These are phyloP conservation scores for Stephania yunnanensis DNA, from an alignment of 164 flowering plant species.

Conservation along the genomic window DNA sequence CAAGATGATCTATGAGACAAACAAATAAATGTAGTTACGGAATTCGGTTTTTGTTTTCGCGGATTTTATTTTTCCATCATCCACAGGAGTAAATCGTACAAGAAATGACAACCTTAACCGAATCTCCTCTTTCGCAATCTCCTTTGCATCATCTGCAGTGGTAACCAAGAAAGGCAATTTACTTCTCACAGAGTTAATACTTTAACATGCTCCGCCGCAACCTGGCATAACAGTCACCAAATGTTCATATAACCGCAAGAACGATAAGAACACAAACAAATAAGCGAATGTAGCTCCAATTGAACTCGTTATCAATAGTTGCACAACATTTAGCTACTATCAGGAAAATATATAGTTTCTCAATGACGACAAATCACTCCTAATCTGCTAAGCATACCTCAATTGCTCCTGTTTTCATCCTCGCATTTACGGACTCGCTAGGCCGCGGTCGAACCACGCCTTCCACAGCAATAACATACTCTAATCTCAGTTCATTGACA, in stretches of 20 bases:
- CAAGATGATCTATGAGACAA: not conserved
- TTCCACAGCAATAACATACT: slow-evolving; percentile 79
- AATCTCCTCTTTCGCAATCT: slow-evolving; percentile 68
- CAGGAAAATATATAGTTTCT: not conserved
- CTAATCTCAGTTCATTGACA: slow-evolving; percentile 70
- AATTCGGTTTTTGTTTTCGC: too few species aligned
- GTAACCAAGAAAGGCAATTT: slow-evolving; percentile 89
- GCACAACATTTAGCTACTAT: not conserved
- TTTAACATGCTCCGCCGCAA: slow-evolving; percentile 74
- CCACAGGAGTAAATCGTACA: not conserved
- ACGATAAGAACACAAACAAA: not conserved
- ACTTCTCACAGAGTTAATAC: slow-evolving; percentile 68
- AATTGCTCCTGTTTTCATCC: slow-evolving; percentile 78
- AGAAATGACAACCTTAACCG: slow-evolving; percentile 59
- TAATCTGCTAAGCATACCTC: slow-evolving; percentile 45
- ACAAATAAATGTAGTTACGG: too few species aligned
- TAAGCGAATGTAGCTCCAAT: not conserved
- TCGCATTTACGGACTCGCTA: slow-evolving; percentile 59
- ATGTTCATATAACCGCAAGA: not conserved
- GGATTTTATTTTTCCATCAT: too few species aligned
- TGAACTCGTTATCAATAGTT: not conserved
- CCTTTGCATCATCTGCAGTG: slow-evolving; percentile 71
- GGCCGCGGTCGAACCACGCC: slow-evolving; percentile 81
- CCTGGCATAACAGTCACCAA: slow-evolving; percentile 32
- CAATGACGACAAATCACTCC: not conserved